Evolutionary conservation across 1,284 basidiomycete genomes (phyloP), one percentile per base, ranked within the genome.

Genomic region (Leccinum pallidistipes): DNA sequence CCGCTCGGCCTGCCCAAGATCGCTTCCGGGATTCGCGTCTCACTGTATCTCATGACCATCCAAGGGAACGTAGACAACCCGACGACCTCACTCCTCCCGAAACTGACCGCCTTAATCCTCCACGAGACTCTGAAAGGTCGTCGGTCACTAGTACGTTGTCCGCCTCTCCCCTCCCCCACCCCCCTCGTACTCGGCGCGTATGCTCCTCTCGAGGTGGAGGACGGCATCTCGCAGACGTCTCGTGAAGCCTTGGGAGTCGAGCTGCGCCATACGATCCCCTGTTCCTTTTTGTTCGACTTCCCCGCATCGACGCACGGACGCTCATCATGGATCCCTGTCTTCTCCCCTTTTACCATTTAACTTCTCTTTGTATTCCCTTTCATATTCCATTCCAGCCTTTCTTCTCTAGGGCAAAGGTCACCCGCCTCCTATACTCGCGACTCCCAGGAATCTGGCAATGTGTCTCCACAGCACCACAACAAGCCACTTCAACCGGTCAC

Each of bases 121-220:
- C 76, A 65, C 74, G 73, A 66, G 77, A 76, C 71, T 72, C 75
- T 64, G 77, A 77, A 74, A 77, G 73, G 73, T 78, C 80, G 74
- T 76, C 84, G 77, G 75, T 85, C 81, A 76, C 80, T 77, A 89
- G 88, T 90, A 90, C 87, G 87, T 90, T 90, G 78, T 89, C 84
- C 78, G 79, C 85, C 82, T 87, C 82, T 84, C 72, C 78, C 79
- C 76, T 79, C 67, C 75, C 74, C 72, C 74, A 75, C n/a, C n/a
- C 77, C 77, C 73, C 73, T 76, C 75, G 73, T 76, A 71, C 71
- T 71, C 69, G 73, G 76, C 78, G 74, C 69, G 67, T 67, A 70
- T 72, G 67, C 74, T 79, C 76, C 78, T 83, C 77, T 77, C 79
- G 76, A 77, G 80, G 81, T 76, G 81, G 79, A 81, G 77, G 78